Base-by-base conservation (phyloP, 2,329 filamentous ascomycete genomes). In the Fusarium devonianum region DNA sequence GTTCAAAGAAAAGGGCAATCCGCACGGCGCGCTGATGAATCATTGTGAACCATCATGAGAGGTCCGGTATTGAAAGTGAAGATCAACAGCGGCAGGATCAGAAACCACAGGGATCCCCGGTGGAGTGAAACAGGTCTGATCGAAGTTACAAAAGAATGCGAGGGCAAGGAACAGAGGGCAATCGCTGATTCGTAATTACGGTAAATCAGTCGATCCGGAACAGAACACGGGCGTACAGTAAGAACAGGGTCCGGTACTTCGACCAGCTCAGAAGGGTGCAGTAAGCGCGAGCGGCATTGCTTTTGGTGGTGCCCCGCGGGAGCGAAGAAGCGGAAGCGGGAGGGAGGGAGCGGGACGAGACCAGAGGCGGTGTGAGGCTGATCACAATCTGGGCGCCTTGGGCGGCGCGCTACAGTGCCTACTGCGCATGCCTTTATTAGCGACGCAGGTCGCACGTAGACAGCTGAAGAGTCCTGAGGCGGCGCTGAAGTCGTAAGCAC, bases 311-410 rank as follows among this genome's bases (percentile, higher is more conserved):
- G 61, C 36, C 50, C 48, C 52, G 60, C 61, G 61, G 61, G 61
- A 64, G 57, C 53, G 48, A 63, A 51, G 56, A 47, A 59, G 41
- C 58, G 61, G 61, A 53, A 60, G 40, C 56, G 56, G 56, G 44
- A 59, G 56, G 33, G 44, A 53, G 50, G 61, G 61, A 64, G 58
- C 61, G 61, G 61, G 61, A 64, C 61, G 61, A 53, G 42, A 53
- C 53, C 58, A 64, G 58, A 64, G 61, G 61, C 61, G 61, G 54
- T 58, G 61, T 64, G 61, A 63, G 60, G 52, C 58, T 64, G 61
- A 53, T 63, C 41, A 45, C 28, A 12, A 46, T 28, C 22, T 32
- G 39, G 34, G 26, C 42, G 33, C 33, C 56, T 56, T 43, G 51
- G 44, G 55, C 34, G 45, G 41, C n/a, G n/a, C n/a, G n/a, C n/a